Base-by-base conservation (phyloP, 129 eudicot species). In the Tagetes erecta region DNA sequence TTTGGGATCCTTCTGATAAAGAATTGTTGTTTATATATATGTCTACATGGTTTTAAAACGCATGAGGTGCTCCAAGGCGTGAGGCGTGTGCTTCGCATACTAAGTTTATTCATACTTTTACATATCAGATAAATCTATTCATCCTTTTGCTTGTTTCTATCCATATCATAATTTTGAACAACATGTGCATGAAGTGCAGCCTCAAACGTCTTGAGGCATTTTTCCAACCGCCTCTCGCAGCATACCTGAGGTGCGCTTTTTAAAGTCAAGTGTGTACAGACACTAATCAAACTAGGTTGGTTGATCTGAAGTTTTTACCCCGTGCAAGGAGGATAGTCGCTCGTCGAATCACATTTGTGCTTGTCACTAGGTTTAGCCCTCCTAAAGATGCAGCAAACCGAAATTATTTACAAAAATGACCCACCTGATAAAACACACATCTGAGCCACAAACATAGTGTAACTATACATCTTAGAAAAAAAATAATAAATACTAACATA, bases 251-350 rank as follows among this genome's bases (percentile, higher is more conserved):
- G 49, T 44, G 11, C 11, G 49, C 49, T 44, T 44, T 44, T 44
- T 44, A 44, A 44, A 44, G 49, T 44, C 49, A 44, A 44, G 11
- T 30, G 33, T 46, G 36, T 46, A 14, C 63, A 74, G 49, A 38
- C 50, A 63, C 42, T 10, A 52, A 56, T 70, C 34, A 37, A 59
- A 73, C 62, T 75, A 44, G 76, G 27, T 74, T 63, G 34, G 2
- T 68, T 12, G 27, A 73, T 58, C 68, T 78, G 62, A 62, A 78
- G 38, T 14, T 35, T 67, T 74, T 92, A 89, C 96, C 95, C 90
- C 2, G 95, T 79, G 80, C 90, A 89, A 53, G 95, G 96, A 86
- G 92, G 90, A 53, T 82, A 74, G 20, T 78, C 40, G 71, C 87
- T 89, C 2, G 78, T 80, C 38, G n/a, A 71, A 67, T 87, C 81